Evolutionary conservation across 768 basidiomycete species (phyloP).

Genomic region (Tylopilus intermedius): DNA sequence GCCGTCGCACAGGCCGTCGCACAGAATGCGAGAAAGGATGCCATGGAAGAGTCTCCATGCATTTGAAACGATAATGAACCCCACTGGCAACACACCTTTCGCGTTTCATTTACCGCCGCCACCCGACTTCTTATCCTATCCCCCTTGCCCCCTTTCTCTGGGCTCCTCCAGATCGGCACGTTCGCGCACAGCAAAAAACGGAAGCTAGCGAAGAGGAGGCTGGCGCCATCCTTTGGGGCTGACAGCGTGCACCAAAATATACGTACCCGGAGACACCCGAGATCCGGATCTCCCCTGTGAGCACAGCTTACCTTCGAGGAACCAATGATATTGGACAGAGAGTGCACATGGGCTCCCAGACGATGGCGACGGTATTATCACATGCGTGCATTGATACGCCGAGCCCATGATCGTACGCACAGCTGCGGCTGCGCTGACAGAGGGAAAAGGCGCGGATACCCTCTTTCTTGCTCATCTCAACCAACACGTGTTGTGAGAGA

Average conservation of each 20-base stretch:
- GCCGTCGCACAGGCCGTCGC: not conserved
- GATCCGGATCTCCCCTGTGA: constrained; percentile 8
- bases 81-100: not conserved
- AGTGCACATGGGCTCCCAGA: not conserved
- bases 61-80: not conserved
- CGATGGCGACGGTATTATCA: not conserved
- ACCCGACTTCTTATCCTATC: not conserved
- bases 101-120: not conserved
- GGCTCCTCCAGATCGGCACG: constrained; percentile 8
- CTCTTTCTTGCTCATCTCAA: constrained; percentile 13
- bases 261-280: constrained; percentile 11
- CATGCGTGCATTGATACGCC: constrained; percentile 13
- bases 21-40: not conserved
- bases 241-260: no score
- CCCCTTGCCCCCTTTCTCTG: not conserved
- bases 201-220: not conserved
- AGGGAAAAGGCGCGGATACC: constrained; percentile 7
- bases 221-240: no score
- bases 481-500: constrained; percentile 21
- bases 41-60: not conserved
- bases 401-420: not conserved
- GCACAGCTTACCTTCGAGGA: not conserved
- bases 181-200: not conserved
- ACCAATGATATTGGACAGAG: not conserved
- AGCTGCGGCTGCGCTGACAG: constrained; percentile 10